Evolutionary conservation across 495 filamentous ascomycete species (phyloP).

Genomic region (Penicillium arizonense): DNA sequence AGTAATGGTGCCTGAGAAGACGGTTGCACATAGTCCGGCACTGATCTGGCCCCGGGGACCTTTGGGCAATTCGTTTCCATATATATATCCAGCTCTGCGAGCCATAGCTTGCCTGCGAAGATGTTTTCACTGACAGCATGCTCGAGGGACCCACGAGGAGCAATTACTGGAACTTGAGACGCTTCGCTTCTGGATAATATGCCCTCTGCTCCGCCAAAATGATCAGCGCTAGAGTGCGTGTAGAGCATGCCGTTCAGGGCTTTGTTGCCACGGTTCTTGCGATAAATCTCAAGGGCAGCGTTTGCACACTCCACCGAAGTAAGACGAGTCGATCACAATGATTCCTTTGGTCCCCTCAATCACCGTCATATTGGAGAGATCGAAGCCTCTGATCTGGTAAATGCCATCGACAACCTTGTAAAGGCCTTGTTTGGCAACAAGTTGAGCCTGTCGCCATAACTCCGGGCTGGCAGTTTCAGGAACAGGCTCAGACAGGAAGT

Average conservation of each 20-base stretch:
- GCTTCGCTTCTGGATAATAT: conserved; percentile 3
- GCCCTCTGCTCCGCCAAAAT: conserved; percentile 17
- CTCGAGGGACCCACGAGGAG: conserved; percentile 20
- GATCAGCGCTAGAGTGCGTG: conserved; percentile 22
- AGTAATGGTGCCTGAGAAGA: conserved; percentile 6
- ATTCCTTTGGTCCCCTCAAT: conserved; percentile 20
- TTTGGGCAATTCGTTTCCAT: conserved; percentile 10
- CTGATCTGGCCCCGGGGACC: conserved; percentile 14
- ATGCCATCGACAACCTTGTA: conserved; percentile 16
- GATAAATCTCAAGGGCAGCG: conserved; percentile 15
- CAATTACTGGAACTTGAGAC: conserved; percentile 9
- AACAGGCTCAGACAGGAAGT: conserved; percentile 7
- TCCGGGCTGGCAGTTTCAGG: conserved; percentile 15
- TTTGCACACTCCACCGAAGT: conserved; percentile 15
- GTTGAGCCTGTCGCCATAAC: conserved; percentile 20
- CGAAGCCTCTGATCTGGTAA: conserved; percentile 19
- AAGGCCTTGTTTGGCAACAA: conserved; percentile 13
- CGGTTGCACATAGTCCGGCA: conserved; percentile 10
- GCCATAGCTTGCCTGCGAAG: conserved; percentile 17
- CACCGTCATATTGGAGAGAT: conserved; percentile 22
- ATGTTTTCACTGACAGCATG: conserved; percentile 18
- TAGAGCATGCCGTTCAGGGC: conserved; percentile 18
- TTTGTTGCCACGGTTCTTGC: conserved; percentile 4
- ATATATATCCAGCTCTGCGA: conserved; percentile 20
- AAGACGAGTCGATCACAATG: conserved; percentile 22